Percentiles rank a stretch among this genome's conserved stretches.
phyloP scores from a whole-genome alignment of 2,329 filamentous ascomycete genomes.

The Colletotrichum cuscutae region DNA sequence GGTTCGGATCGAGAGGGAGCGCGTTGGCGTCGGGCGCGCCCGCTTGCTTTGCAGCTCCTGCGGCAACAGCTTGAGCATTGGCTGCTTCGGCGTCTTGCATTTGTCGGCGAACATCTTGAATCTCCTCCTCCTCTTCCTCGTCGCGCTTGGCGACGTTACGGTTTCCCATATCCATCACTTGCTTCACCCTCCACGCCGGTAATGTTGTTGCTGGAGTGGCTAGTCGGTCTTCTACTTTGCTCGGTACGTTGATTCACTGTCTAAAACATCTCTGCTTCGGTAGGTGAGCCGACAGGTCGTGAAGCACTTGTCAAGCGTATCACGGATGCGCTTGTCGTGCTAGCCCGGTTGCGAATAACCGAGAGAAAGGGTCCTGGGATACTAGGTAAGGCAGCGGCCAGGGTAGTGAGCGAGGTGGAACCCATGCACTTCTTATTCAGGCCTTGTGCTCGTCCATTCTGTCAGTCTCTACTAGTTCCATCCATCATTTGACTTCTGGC shows the following conservation, averaged over 20 bases:
- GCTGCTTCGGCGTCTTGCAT: neutral
- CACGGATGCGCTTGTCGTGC: neutral
- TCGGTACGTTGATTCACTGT: neutral
- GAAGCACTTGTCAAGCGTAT: constrained; percentile 8
- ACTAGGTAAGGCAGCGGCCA: neutral
- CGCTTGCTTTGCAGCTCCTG: neutral
- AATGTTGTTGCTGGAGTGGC: neutral
- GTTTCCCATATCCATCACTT: neutral
- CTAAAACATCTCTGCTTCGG: neutral
- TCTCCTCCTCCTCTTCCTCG: neutral
- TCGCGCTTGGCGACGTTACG: neutral
- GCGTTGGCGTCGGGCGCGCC: neutral
- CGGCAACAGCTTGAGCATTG: constrained; percentile 9
- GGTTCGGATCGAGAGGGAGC: constrained; percentile 23
- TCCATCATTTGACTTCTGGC: constrained; percentile 23
- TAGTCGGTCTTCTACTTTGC: neutral
- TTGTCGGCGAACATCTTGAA: neutral
- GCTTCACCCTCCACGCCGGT: neutral
- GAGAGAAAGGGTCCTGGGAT: neutral
- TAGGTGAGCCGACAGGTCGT: constrained; percentile 5
- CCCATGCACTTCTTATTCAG: constrained; percentile 32
- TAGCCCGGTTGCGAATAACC: neutral
- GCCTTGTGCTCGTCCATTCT: neutral
- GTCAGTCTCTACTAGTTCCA: neutral
- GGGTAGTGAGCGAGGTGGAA: constrained; percentile 4